Conservation (phyloP, 2,329 filamentous ascomycete species). For the Hypocrella siamensis region DNA sequence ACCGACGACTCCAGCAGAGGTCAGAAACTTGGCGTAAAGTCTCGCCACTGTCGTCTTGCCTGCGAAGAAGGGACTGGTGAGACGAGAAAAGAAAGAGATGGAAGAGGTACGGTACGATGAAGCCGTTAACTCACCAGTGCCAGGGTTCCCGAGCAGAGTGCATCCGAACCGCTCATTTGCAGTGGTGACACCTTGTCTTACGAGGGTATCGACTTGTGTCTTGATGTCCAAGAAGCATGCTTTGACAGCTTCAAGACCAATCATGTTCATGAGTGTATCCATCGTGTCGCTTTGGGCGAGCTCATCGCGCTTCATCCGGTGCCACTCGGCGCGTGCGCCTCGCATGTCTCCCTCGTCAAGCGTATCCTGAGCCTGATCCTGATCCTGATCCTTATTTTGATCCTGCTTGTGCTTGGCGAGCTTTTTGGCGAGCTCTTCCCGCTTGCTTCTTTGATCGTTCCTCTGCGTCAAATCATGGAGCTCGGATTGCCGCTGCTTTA, state of each 20-base stretch:
- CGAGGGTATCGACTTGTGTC: constrained; percentile 39
- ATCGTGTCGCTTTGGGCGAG: constrained; percentile 34
- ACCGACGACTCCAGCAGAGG: constrained; percentile 43
- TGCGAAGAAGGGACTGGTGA: too few relatives aligned
- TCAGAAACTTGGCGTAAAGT: constrained; percentile 51
- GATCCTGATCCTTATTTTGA: too few relatives aligned
- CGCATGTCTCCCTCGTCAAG: constrained; percentile 13
- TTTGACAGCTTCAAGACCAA: constrained; percentile 58
- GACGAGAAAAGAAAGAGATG: too few relatives aligned
- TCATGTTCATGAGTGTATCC: constrained; percentile 53
- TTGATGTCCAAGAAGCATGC: constrained; percentile 47
- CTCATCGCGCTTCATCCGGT: constrained; percentile 38
- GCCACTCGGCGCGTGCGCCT: constrained; percentile 40
- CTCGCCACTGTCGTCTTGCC: constrained; percentile 62
- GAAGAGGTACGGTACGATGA: too few relatives aligned
- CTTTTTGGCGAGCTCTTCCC: too few relatives aligned
- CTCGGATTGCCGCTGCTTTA: constrained; percentile 30
- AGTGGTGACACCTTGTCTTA: constrained; percentile 41
- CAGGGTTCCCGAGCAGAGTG: constrained; percentile 55
- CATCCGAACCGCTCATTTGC: constrained; percentile 44
- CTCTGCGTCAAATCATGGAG: constrained; percentile 29
- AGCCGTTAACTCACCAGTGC: constrained; percentile 37
- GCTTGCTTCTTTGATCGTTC: too few relatives aligned
- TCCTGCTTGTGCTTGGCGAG: too few relatives aligned
- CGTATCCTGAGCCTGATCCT: too few relatives aligned